These are phyloP conservation scores for Volvox reticuliferus DNA, from an alignment of 139 green algal species.

Conservation along the genomic window DNA sequence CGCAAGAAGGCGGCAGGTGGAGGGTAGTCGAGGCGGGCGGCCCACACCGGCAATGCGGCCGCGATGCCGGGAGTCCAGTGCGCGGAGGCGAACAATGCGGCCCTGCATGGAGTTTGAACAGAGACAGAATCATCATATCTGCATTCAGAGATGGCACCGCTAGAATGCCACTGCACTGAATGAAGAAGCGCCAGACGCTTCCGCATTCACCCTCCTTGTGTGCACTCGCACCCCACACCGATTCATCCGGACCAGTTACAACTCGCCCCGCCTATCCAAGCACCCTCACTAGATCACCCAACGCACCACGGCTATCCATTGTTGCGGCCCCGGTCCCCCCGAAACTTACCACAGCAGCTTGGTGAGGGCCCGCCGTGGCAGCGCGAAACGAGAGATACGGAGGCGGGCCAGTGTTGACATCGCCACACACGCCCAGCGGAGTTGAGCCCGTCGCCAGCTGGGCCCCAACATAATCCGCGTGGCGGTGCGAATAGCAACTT, in stretches of 20 bases:
- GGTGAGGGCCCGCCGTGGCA: conserved; percentile 12
- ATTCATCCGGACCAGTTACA: background rate
- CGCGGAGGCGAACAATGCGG: background rate
- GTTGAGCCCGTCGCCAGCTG: background rate
- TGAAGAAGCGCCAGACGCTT: background rate
- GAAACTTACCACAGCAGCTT: background rate
- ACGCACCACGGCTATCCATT: too few species aligned
- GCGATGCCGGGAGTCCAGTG: background rate
- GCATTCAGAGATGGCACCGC: background rate
- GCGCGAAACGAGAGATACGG: background rate
- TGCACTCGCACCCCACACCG: background rate
- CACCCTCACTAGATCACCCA: background rate
- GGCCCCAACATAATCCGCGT: background rate
- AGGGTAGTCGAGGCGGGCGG: background rate
- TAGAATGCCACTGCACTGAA: background rate
- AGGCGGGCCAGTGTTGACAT: background rate
- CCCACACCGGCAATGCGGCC: conserved; percentile 1
- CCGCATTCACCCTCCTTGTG: background rate
- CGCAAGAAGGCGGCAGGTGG: background rate
- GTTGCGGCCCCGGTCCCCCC: too few species aligned
- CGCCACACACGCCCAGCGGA: background rate
- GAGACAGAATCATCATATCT: background rate
- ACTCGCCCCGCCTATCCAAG: background rate
- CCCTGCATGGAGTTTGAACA: background rate
- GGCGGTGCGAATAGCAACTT: background rate